Conservation (phyloP, 2,329 filamentous ascomycete species). For the Cladosporium phlei region DNA sequence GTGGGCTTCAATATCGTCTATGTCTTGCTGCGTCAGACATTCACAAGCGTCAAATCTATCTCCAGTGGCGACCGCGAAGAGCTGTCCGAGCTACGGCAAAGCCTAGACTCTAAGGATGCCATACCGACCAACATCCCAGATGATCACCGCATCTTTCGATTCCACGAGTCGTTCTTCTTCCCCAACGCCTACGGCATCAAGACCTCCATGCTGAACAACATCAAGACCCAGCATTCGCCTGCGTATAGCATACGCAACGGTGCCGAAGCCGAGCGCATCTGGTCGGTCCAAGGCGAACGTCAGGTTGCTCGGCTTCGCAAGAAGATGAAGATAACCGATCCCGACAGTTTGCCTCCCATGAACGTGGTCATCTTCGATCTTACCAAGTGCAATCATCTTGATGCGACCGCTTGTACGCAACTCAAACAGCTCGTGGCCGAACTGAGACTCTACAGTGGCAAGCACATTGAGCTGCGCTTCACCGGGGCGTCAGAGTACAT, state of each 20-base stretch:
- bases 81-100: constrained; percentile 16
- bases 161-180: constrained; percentile 57
- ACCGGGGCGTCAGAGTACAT: constrained; percentile 45
- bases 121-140: constrained; percentile 30
- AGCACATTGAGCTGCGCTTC: constrained; percentile 45
- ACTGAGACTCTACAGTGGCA: constrained; percentile 47
- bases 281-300: constrained; percentile 51
- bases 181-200: constrained; percentile 55
- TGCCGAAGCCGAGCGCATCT: constrained; percentile 43
- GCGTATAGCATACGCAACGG: constrained; percentile 36
- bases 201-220: constrained; percentile 45
- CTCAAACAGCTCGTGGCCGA: constrained; percentile 47
- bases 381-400: constrained; percentile 48
- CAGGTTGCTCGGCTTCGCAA: constrained; percentile 45
- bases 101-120: constrained; percentile 11
- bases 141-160: constrained; percentile 54
- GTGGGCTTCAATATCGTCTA: constrained; percentile 50
- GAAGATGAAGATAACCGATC: constrained; percentile 33
- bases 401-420: constrained; percentile 50
- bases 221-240: constrained; percentile 45
- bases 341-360: constrained; percentile 35
- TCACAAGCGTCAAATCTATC: constrained; percentile 40
- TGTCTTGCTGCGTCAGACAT: constrained; percentile 55
- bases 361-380: constrained; percentile 51
- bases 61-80: constrained; percentile 15